phyloP scores from a whole-genome alignment of 108 stramenopile genomes.

The Fistulifera pelliculosa region DNA sequence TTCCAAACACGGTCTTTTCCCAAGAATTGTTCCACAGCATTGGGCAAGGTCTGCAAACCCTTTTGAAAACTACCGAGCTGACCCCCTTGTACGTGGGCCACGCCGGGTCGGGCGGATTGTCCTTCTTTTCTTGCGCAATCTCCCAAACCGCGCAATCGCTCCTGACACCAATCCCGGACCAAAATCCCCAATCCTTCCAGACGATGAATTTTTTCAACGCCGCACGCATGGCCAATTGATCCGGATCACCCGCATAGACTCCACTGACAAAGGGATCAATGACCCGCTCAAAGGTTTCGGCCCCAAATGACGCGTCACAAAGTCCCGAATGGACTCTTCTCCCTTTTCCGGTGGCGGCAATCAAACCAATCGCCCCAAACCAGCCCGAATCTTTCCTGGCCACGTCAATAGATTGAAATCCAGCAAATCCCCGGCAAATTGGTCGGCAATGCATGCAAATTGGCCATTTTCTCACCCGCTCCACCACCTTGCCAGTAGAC shows the following conservation, averaged over 20 bases:
- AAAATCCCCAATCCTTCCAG: constrained; percentile 73
- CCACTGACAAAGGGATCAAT: constrained; percentile 97
- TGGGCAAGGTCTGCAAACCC: constrained; percentile 79
- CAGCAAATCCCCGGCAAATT: constrained; percentile 60
- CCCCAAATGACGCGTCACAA: constrained; percentile 87
- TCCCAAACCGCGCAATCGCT: constrained; percentile 48
- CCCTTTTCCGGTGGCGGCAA: constrained; percentile 46
- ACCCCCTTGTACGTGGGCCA: constrained; percentile 79
- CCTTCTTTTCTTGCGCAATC: constrained; percentile 69
- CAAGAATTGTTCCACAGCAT: constrained; percentile 61
- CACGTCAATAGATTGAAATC: constrained; percentile 52
- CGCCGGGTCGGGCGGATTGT: constrained; percentile 56
- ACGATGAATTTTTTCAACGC: constrained; percentile 81
- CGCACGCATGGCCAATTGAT: constrained; percentile 80
- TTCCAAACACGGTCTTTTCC: constrained; percentile 62
- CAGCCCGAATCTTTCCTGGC: constrained; percentile 94
- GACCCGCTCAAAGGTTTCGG: constrained; percentile 80
- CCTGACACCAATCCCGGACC: constrained; percentile 61
- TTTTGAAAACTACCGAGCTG: constrained; percentile 81
- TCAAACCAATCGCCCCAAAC: constrained; percentile 85
- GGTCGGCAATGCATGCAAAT: constrained; percentile 90
- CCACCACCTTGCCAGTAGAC: constrained; percentile 64
- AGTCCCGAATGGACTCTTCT: constrained; percentile 95
- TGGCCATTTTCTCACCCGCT: constrained; percentile 21
- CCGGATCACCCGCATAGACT: constrained; percentile 95